These are phyloP conservation scores for Rhododendron williamsianum DNA, from an alignment of 148 eudicot species.

Conservation along the genomic window DNA sequence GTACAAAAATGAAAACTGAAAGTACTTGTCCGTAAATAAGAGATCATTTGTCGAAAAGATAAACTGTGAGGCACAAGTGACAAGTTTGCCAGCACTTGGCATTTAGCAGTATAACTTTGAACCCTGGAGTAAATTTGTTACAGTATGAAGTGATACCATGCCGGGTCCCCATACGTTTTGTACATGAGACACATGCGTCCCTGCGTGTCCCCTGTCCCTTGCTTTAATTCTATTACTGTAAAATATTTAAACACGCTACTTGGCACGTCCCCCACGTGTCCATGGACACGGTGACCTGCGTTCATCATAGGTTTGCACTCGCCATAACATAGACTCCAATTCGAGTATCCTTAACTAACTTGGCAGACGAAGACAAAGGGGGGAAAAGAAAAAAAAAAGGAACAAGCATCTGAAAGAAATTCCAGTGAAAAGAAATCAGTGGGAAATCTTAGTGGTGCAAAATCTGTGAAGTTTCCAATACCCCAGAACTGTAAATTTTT, in stretches of 20 bases:
- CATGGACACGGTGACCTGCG: not conserved
- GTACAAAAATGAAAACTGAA: not conserved
- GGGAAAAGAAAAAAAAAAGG: not conserved
- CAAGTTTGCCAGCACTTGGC: not conserved
- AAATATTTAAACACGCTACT: not conserved
- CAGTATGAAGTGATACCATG: not conserved
- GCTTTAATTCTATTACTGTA: not conserved
- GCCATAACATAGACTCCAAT: not conserved
- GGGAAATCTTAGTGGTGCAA: not conserved
- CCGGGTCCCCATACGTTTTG: not conserved
- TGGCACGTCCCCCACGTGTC: not conserved
- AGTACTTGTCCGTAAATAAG: not conserved
- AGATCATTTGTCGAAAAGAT: not conserved
- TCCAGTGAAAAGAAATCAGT: too few relatives aligned
- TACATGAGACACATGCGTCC: not conserved
- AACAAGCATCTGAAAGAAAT: not conserved
- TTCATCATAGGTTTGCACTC: not conserved
- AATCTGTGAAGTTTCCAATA: not conserved
- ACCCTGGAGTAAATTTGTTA: not conserved
- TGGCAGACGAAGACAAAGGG: not conserved
- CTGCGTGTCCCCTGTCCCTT: not conserved
- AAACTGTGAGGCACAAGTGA: not conserved
- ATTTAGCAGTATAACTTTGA: not conserved
- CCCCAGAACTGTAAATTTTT: not conserved
- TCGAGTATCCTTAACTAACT: not conserved